A percentile compares a stretch with the other conserved stretches of the same genome.
These are phyloP conservation scores for Opeltia flavorubescens DNA, from an alignment of 495 filamentous ascomycete species.

Conservation along the genomic window DNA sequence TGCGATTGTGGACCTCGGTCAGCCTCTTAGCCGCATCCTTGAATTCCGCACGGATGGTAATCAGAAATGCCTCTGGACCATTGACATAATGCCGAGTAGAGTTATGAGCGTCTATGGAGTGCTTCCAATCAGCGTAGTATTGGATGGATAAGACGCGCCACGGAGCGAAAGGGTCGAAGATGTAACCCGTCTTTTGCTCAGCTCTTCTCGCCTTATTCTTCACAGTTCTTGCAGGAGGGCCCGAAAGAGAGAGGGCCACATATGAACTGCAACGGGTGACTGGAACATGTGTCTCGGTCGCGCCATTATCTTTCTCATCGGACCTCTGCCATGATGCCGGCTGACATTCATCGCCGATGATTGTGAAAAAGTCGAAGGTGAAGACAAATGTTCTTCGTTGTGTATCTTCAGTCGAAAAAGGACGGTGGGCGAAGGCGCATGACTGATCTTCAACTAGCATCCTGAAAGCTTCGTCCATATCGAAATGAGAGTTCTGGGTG, in stretches of 20 bases:
- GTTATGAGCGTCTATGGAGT: conserved; percentile 33
- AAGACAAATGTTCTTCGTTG: conserved; percentile 36
- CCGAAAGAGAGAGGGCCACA: conserved; percentile 33
- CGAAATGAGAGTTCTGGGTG: conserved; percentile 32
- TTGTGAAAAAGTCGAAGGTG: conserved; percentile 41
- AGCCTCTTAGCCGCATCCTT: conserved; percentile 37
- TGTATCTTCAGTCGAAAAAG: conserved; percentile 22
- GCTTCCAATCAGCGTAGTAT: conserved; percentile 36
- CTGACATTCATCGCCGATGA: conserved; percentile 27
- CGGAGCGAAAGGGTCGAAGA: conserved; percentile 33
- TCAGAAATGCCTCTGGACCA: conserved; percentile 38
- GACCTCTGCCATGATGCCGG: conserved; percentile 38
- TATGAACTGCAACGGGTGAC: conserved; percentile 34
- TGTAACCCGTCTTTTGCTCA: conserved; percentile 21
- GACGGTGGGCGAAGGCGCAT: conserved; percentile 24
- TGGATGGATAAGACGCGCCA: conserved; percentile 40
- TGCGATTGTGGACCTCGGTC: conserved; percentile 27
- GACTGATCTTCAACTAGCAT: conserved; percentile 26
- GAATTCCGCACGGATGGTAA: conserved; percentile 33
- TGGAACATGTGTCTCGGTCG: conserved; percentile 27
- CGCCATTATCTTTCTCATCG: conserved; percentile 21
- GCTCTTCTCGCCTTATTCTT: conserved; percentile 22
- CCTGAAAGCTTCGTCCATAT: conserved; percentile 37
- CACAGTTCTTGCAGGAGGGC: conserved; percentile 21
- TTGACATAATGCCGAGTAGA: conserved; percentile 32